These are phyloP conservation scores for Physcomitrium patens DNA, from an alignment of 225 moss, liverwort and hornwort genomes.

Conservation along the genomic window DNA sequence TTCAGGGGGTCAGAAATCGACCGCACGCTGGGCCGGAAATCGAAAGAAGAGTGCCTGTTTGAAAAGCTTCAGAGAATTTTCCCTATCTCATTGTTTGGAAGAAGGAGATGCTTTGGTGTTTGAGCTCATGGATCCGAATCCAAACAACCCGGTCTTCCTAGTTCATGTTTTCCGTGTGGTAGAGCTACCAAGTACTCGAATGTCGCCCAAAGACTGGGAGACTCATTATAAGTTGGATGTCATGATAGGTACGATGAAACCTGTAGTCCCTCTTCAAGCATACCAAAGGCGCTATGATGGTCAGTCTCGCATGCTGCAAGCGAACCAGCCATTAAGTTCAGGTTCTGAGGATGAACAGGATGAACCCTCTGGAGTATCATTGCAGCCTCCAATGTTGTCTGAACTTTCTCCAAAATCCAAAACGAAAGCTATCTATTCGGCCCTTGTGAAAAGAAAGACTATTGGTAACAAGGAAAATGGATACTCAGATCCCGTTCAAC, in stretches of 20 bases:
- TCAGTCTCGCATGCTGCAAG: conserved; percentile 42
- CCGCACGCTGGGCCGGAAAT: conserved; percentile 58
- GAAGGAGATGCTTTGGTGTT: conserved; percentile 61
- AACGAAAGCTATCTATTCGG: conserved; percentile 43
- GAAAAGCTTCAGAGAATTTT: conserved; percentile 58
- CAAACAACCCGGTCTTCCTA: conserved; percentile 46
- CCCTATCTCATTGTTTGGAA: conserved; percentile 55
- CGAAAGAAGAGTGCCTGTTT: conserved; percentile 55
- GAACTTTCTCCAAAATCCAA: conserved; percentile 39
- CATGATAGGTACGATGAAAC: conserved; percentile 56
- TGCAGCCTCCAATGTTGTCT: conserved; percentile 25
- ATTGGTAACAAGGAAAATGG: conserved; percentile 32
- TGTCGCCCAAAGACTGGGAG: conserved; percentile 56
- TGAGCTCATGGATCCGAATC: conserved; percentile 57
- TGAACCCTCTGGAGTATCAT: conserved; percentile 34
- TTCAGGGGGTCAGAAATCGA: conserved; percentile 51
- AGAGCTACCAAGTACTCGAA: conserved; percentile 41
- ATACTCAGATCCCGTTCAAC: conserved; percentile 29
- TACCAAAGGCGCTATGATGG: conserved; percentile 45
- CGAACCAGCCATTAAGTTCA: conserved; percentile 41
- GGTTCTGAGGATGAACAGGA: conserved; percentile 40
- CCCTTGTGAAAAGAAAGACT: conserved; percentile 40
- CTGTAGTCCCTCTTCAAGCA: conserved; percentile 46
- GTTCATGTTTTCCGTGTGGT: conserved; percentile 60
- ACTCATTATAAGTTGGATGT: conserved; percentile 59